Base-by-base conservation (phyloP, 208 protist species). In the Crithidia expoeki region DNA sequence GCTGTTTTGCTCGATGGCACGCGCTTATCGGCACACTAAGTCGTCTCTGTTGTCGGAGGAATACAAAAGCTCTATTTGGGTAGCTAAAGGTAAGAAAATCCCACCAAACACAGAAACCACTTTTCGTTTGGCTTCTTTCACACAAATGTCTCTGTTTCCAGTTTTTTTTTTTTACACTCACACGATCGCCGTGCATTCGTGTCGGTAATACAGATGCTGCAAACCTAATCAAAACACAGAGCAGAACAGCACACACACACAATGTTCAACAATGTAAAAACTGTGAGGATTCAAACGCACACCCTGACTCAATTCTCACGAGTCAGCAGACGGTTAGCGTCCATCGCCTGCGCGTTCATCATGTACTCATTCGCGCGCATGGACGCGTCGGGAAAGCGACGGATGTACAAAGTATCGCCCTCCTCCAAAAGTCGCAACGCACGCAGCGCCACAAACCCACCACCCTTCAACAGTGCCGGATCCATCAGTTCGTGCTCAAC, bases 371-470 rank as follows among this genome's bases (percentile, higher is more conserved):
- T 75, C 10, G 59, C 69, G 4, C 52, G 51, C n/a, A 73, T 42
- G n/a, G 70, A 65, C 53, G 78, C 52, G 46, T 80, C 77, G 9
- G 91, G 88, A 62, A 78, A 89, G 28, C 81, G 79, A 14, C 91
- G 83, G 40, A 92, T 25, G 57, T 93, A 94, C 58, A 96, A 66
- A 62, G 90, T 68, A 46, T 96, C 88, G 16, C 88, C 88, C 57
- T 68, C 71, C 58, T 89, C 86, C 50, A 96, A 66, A 27, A 66
- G 59, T 23, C 65, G 63, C 46, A 96, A 47, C 38, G 91, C 91
- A 46, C 91, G 84, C 58, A 96, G 62, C n/a, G 86, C 91, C 42
- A 96, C 91, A 58, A 94, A 96, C 14, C 88, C 91, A 12, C 88
- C 81, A 4, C 68, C 76, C 4, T 49, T 27, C 55, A 75, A 51